A percentile compares a stretch with the other conserved stretches of the same genome.
phyloP scores from a whole-genome alignment of 257 asterid genomes.

The Solanum chmielewskii region DNA sequence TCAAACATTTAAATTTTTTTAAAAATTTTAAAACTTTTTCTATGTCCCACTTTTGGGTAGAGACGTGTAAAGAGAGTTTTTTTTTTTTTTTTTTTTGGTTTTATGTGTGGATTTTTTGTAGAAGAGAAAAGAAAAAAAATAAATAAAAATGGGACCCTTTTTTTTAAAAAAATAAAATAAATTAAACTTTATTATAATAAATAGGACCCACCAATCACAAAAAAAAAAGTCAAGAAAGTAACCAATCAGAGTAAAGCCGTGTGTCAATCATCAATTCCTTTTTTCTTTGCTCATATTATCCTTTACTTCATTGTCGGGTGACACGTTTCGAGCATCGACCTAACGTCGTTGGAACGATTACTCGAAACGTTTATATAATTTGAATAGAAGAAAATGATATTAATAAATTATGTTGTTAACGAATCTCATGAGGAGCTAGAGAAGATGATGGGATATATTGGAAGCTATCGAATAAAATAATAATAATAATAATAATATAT shows the following conservation, averaged over 20 bases:
- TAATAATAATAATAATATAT: not conserved
- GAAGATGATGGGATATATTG: not conserved
- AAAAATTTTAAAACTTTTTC: conserved; percentile 14
- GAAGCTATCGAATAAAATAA: not conserved
- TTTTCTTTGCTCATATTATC: conserved; percentile 32
- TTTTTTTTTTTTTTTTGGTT: conserved; percentile 6
- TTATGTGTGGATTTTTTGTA: not conserved
- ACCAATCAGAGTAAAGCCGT: conserved; percentile 62
- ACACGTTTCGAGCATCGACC: conserved; percentile 32
- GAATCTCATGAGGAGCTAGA: not conserved
- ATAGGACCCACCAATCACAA: conserved; percentile 14
- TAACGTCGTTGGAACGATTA: not conserved
- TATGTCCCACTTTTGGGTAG: not conserved
- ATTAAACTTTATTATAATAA: not conserved
- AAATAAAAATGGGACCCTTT: not conserved
- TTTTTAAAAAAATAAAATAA: not conserved
- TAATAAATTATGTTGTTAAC: not conserved
- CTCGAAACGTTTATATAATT: not conserved
- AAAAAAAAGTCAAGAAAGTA: conserved; percentile 35
- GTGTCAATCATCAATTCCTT: conserved; percentile 29
- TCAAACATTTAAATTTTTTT: not conserved
- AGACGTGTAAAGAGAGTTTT: conserved; percentile 38
- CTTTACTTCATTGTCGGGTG: conserved; percentile 52
- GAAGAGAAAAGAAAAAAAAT: not conserved
- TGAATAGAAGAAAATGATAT: not conserved